A percentile compares a stretch with the other conserved stretches of the same genome.
Evolutionary conservation across 371 early-diverging fungal species (phyloP).

Genomic region (Thermomucor indicae-seudaticae): DNA sequence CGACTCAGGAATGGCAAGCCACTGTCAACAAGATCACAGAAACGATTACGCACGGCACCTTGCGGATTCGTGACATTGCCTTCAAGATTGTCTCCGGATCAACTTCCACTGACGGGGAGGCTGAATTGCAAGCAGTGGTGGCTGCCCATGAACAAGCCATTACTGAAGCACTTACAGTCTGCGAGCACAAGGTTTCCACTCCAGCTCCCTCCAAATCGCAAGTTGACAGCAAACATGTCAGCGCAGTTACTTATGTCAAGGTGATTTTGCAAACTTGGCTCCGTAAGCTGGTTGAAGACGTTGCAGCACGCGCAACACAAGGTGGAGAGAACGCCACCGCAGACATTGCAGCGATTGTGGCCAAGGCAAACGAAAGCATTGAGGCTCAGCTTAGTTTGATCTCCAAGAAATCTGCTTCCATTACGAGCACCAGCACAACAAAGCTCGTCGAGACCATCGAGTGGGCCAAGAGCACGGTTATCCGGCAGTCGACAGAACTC

Average conservation of each 20-base stretch:
- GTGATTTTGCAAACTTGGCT: conserved; percentile 24
- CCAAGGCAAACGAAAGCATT: conserved; percentile 13
- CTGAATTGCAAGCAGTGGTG: neutral
- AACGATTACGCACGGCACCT: neutral
- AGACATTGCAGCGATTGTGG: conserved; percentile 31
- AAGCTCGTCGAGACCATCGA: conserved; percentile 3
- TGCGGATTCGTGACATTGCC: conserved; percentile 8
- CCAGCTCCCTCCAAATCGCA: neutral
- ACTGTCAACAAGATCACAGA: conserved; percentile 2
- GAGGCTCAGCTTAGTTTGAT: neutral
- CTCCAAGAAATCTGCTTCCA: neutral
- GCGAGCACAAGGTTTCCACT: neutral
- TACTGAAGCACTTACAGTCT: neutral
- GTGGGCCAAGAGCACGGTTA: conserved; percentile 7
- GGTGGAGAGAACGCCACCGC: conserved; percentile 6
- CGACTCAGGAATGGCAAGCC: neutral
- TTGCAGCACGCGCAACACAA: neutral
- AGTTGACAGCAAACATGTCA: conserved; percentile 12
- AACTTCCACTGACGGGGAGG: neutral
- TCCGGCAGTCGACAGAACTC: conserved; percentile 4
- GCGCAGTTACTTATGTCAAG: conserved; percentile 14
- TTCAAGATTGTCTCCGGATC: conserved; percentile 4
- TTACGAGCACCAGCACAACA: too few relatives aligned
- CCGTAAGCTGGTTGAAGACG: conserved; percentile 11
- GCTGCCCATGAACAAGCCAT: conserved; percentile 3